Conservation (phyloP, 331 rosid species). For the Phaseolus coccineus region DNA sequence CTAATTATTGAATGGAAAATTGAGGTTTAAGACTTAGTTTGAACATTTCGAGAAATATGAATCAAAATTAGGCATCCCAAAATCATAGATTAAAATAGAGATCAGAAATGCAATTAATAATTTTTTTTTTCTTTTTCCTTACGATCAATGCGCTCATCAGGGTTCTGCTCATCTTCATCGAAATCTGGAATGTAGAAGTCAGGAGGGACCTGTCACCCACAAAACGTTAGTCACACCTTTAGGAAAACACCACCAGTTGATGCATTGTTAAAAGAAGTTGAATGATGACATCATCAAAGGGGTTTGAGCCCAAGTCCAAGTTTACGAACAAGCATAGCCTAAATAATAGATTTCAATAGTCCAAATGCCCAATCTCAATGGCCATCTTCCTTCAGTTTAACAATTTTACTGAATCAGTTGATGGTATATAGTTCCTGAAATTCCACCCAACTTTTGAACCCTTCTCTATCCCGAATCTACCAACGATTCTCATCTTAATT, state of each 20-base stretch:
- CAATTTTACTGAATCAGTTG: neutral
- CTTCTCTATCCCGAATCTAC: conserved; percentile 3
- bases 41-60: neutral
- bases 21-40: too few relatives aligned
- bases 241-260: conserved; percentile 9
- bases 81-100: neutral
- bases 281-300: conserved; percentile 12
- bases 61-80: neutral
- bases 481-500: neutral
- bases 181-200: conserved; percentile 93
- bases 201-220: conserved; percentile 84
- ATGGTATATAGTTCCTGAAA: neutral
- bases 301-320: neutral
- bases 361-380: neutral
- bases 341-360: conserved; percentile 25
- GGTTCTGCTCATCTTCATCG: conserved; percentile 92
- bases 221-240: conserved; percentile 30
- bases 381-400: conserved; percentile 4
- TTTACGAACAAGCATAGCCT: conserved; percentile 4
- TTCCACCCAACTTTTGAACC: neutral
- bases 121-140: conserved; percentile 44
- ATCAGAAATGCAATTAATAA: neutral
- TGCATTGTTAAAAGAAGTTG: conserved; percentile 13
- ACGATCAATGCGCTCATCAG: conserved; percentile 97
- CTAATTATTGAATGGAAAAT: neutral